Conservation (phyloP, 2,329 filamentous ascomycete species). For the Colletotrichum spinosum region DNA sequence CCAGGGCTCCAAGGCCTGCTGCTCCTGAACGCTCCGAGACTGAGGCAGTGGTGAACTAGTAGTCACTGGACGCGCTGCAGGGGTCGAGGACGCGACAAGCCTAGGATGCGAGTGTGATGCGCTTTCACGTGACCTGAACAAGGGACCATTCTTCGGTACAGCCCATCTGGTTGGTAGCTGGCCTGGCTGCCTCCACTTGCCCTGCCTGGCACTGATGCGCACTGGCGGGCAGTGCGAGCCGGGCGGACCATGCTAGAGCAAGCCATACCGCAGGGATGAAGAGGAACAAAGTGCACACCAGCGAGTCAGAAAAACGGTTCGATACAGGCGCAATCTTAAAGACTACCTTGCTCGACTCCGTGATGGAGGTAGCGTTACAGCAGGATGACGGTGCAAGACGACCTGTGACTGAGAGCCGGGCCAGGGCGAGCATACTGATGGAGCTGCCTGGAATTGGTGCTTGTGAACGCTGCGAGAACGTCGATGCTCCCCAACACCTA, state of each 20-base stretch:
- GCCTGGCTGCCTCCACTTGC: constrained; percentile 25
- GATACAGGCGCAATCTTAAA: constrained; percentile 12
- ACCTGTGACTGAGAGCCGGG: constrained; percentile 22
- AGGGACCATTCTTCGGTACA: background rate
- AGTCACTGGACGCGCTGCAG: constrained; percentile 34
- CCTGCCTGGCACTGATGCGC: background rate
- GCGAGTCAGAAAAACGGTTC: constrained; percentile 21
- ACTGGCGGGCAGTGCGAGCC: constrained; percentile 26
- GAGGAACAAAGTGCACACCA: constrained; percentile 1
- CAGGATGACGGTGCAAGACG: background rate
- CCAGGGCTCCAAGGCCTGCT: constrained; percentile 31
- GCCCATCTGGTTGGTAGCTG: too few relatives aligned
- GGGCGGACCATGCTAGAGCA: constrained; percentile 26
- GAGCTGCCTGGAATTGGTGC: constrained; percentile 26
- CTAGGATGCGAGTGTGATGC: constrained; percentile 9
- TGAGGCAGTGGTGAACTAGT: constrained; percentile 33
- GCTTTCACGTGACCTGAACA: constrained; percentile 19
- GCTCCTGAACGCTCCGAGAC: constrained; percentile 9
- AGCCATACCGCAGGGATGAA: constrained; percentile 33
- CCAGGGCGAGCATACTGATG: constrained; percentile 4
- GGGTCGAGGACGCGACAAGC: background rate
- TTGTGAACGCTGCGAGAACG: constrained; percentile 25
- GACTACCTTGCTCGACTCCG: constrained; percentile 9
- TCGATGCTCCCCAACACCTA: constrained; percentile 29
- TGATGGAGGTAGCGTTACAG: constrained; percentile 7